Evolutionary conservation across 345 rosid genomes (phyloP).

Genomic region (Salix exigua): DNA sequence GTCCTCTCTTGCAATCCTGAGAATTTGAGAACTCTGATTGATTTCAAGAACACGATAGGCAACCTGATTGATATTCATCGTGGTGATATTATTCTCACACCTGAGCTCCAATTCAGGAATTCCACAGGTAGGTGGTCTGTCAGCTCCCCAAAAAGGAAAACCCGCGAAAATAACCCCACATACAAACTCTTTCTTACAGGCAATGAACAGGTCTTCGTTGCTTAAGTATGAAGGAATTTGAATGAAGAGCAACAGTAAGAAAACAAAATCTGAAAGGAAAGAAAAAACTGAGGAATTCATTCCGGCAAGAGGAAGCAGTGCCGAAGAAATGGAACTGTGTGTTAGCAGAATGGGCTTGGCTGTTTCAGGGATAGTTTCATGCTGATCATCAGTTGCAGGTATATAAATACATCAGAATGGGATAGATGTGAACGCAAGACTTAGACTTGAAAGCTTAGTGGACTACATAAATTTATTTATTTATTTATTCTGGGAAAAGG

Average conservation of each 20-base stretch:
- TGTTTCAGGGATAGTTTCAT: neutral
- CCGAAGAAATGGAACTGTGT: too few species aligned
- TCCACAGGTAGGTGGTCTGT: conserved; percentile 6
- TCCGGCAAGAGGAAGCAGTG: neutral
- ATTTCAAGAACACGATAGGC: conserved; percentile 23
- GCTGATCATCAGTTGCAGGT: neutral
- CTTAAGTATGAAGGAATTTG: neutral
- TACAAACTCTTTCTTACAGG: conserved; percentile 8
- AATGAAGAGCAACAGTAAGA: neutral
- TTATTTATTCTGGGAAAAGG: neutral
- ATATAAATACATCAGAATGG: neutral
- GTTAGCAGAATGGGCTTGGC: neutral
- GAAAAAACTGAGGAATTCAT: neutral
- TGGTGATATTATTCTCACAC: neutral
- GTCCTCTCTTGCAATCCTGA: conserved; percentile 32
- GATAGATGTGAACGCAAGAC: neutral
- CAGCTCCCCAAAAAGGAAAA: conserved; percentile 45
- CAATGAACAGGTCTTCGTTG: neutral
- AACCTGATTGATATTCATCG: conserved; percentile 10
- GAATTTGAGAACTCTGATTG: neutral
- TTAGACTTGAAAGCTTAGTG: neutral
- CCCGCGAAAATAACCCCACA: conserved; percentile 28
- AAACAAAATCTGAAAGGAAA: neutral
- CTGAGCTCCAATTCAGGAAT: conserved; percentile 29
- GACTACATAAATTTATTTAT: too few species aligned